These are phyloP conservation scores for Fusarium nurragi DNA, from an alignment of 2,329 filamentous ascomycete species.

Conservation along the genomic window DNA sequence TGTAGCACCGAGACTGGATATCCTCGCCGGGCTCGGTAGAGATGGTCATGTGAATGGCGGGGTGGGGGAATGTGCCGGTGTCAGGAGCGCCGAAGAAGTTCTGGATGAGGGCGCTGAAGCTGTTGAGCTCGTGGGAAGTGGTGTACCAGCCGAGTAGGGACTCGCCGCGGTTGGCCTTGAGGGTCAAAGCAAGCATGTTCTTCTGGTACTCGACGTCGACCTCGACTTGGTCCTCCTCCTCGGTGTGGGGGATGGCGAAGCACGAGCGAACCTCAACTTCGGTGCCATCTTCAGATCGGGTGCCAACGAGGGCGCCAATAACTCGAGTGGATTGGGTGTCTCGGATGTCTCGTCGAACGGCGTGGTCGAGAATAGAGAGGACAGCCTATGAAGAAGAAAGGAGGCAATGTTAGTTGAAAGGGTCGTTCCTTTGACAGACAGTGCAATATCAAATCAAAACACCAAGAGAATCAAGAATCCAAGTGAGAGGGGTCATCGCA, in stretches of 20 bases:
- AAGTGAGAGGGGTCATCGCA: slow-evolving; percentile 28
- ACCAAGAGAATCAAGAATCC: slow-evolving; percentile 7
- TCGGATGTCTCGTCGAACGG: slow-evolving; percentile 80
- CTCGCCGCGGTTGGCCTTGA: slow-evolving; percentile 94
- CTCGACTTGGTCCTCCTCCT: slow-evolving; percentile 98
- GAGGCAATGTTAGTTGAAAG: slow-evolving; percentile 19
- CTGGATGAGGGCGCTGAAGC: slow-evolving; percentile 95
- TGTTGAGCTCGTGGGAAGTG: slow-evolving; percentile 95
- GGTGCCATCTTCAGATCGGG: slow-evolving; percentile 93
- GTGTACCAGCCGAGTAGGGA: slow-evolving; percentile 98
- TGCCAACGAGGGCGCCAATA: slow-evolving; percentile 93
- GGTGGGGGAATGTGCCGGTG: slow-evolving; percentile 95
- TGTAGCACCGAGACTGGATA: slow-evolving; percentile 92
- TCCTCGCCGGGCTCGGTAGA: slow-evolving; percentile 88
- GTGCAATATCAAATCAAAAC: slow-evolving; percentile 1
- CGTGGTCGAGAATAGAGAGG: slow-evolving; percentile 90
- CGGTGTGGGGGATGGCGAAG: slow-evolving; percentile 98
- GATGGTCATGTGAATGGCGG: slow-evolving; percentile 96
- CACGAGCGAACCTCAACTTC: slow-evolving; percentile 96
- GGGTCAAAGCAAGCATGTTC: slow-evolving; percentile 95
- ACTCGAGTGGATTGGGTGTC: slow-evolving; percentile 90
- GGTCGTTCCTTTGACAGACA: background rate
- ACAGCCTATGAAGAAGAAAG: slow-evolving; percentile 60
- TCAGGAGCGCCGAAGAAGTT: slow-evolving; percentile 99
- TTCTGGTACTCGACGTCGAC: slow-evolving; percentile 99